Evolutionary conservation across 1,284 basidiomycete genomes (phyloP).

Genomic region (Ustilago loliicola): DNA sequence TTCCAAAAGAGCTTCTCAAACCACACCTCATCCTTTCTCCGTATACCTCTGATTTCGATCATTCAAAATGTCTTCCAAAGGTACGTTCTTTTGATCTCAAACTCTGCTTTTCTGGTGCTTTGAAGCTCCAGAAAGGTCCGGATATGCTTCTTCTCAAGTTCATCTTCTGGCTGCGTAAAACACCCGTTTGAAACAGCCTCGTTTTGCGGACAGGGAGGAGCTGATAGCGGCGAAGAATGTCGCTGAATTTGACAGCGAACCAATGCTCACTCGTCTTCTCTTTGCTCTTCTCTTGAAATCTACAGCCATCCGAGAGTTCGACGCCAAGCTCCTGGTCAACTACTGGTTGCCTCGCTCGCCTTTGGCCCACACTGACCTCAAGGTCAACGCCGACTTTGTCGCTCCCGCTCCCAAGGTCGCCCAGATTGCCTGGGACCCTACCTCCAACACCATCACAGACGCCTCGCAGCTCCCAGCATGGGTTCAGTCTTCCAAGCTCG

Average conservation of each 20-base stretch:
- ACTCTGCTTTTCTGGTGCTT: neutral
- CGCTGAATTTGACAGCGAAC: neutral
- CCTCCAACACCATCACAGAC: constrained; percentile 83
- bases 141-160: too few species aligned
- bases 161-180: too few species aligned
- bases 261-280: constrained; percentile 2
- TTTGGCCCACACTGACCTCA: constrained; percentile 58
- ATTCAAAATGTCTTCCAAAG: constrained; percentile 56
- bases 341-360: constrained; percentile 70
- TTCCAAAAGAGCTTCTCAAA: constrained; percentile 12
- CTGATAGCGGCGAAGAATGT: neutral
- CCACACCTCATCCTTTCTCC: neutral
- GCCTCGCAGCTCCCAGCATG: constrained; percentile 82
- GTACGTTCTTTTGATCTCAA: constrained; percentile 28
- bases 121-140: neutral
- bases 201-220: neutral
- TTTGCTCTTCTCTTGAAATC: neutral
- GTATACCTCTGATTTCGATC: constrained; percentile 30
- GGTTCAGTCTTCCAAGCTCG: constrained; percentile 75
- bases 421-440: constrained; percentile 83
- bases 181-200: neutral
- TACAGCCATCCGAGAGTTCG: constrained; percentile 68
- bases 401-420: constrained; percentile 68
- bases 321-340: constrained; percentile 70
- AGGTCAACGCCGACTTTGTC: constrained; percentile 64